Evolutionary conservation across 106 monocot genomes (phyloP), one percentile per base, ranked within the genome.

Genomic region (Apostasia ramifera): DNA sequence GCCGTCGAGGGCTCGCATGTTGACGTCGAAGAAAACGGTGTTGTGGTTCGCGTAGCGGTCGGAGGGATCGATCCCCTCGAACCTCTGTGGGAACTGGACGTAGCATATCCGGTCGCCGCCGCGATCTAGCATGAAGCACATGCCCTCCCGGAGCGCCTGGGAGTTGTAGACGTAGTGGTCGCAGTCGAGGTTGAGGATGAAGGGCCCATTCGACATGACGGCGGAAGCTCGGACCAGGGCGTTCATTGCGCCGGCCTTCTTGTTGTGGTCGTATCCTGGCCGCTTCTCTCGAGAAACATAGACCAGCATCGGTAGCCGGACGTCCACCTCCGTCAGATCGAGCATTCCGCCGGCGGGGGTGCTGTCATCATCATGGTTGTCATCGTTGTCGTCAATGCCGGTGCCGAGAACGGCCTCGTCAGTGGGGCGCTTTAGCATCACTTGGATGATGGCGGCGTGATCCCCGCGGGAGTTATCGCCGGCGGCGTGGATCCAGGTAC

Each of bases 161-260:
- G 97, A 97, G 71, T 97, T 97, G 82, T 92, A 97, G 26, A 97
- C 71, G 69, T 97, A 97, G 77, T 97, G 95, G 59, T 97, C 95
- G 45, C 95, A 97, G 74, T 97, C 95, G 40, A 97, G 92, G 62
- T 97, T 97, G 66, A 97, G 89, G 47, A 94, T 94, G 77, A 94
- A 94, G 38, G 94, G 88, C 44, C 94, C 94, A 55, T 97, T 97
- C 39, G 95, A 97, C 89, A 97, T 89, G 80, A 97, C 76, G 50
- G 97, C 97, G 47, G 97, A 97, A 26, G 97, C 76, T 42, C 97
- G 89, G 57, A 97, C 92, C 1, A 97, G 79, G 41, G 92, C 97
- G 64, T 97, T 91, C 95, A 95, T 95, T 12, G 95, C 95, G 8
- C 95, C 95, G 4, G 95, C 95, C 71, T 95, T 95, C 77, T 95